Percentiles rank a stretch among this genome's conserved stretches.
Conservation (phyloP, 768 basidiomycete genomes). For the Agrocybe pediades region DNA sequence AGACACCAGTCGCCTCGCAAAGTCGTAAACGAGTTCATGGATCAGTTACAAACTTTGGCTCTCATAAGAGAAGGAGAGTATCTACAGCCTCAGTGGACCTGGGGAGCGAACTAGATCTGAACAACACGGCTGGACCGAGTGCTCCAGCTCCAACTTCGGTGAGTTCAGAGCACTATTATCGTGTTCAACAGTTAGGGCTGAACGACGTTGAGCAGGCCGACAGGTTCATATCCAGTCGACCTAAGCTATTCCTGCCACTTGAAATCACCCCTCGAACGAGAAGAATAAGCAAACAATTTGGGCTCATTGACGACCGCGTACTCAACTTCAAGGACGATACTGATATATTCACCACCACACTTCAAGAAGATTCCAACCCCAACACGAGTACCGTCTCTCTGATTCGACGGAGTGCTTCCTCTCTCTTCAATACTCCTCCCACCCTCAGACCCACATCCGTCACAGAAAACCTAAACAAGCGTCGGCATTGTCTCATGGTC, state of each 20-base stretch:
- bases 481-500: conserved; percentile 55
- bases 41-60: conserved; percentile 25
- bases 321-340: conserved; percentile 51
- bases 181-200: neutral
- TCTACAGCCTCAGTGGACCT: conserved; percentile 20
- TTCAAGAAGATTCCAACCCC: conserved; percentile 29
- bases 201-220: conserved; percentile 43
- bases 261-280: conserved; percentile 68
- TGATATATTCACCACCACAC: conserved; percentile 14
- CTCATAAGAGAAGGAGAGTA: conserved; percentile 24
- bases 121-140: conserved; percentile 2
- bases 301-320: conserved; percentile 56
- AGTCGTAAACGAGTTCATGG: conserved; percentile 18
- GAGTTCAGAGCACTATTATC: neutral
- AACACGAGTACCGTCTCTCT: conserved; percentile 40
- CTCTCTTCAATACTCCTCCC: conserved; percentile 42
- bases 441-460: conserved; percentile 45
- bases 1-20: conserved; percentile 14
- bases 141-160: conserved; percentile 15
- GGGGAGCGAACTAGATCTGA: conserved; percentile 8
- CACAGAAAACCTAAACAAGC: conserved; percentile 54
- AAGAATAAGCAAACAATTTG: conserved; percentile 64
- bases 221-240: conserved; percentile 59
- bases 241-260: conserved; percentile 53
- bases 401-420: conserved; percentile 53